Evolutionary conservation across 305 asterid species (phyloP).

Genomic region (Petunia hybrid): DNA sequence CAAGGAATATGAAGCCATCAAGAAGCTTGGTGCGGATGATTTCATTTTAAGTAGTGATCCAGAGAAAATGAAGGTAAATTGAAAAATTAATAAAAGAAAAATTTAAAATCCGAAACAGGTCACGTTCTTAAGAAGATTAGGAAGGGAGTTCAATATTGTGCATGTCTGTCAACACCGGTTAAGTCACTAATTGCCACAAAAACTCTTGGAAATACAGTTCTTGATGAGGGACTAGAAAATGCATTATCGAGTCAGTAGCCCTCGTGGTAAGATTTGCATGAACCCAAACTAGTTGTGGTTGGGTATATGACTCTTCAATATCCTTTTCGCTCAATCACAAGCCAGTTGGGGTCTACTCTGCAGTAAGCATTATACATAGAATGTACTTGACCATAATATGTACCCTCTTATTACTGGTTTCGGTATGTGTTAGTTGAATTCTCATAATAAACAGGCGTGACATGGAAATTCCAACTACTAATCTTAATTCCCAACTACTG

Average conservation of each 20-base stretch:
- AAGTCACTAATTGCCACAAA: background rate
- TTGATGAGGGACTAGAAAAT: background rate
- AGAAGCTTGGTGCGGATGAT: slow-evolving; percentile 66
- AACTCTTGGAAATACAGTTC: background rate
- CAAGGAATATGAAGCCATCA: slow-evolving; percentile 60
- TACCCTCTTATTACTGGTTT: background rate
- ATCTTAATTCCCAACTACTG: background rate
- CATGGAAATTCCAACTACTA: background rate
- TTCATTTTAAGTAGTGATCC: slow-evolving; percentile 60
- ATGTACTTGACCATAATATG: background rate
- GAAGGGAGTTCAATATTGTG: background rate
- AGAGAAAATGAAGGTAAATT: slow-evolving; percentile 52
- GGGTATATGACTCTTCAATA: background rate
- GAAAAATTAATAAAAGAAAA: background rate
- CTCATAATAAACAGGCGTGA: background rate
- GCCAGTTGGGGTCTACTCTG: background rate
- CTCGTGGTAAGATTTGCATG: background rate
- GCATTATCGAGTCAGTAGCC: background rate
- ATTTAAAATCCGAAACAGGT: background rate
- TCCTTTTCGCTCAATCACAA: background rate
- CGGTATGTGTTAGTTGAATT: background rate
- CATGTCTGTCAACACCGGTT: background rate
- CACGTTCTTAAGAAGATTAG: background rate
- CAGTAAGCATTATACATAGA: background rate
- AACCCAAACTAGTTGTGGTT: background rate